phyloP scores from a whole-genome alignment of 2,329 filamentous ascomycete species.

The Aspergillus floridensis region DNA sequence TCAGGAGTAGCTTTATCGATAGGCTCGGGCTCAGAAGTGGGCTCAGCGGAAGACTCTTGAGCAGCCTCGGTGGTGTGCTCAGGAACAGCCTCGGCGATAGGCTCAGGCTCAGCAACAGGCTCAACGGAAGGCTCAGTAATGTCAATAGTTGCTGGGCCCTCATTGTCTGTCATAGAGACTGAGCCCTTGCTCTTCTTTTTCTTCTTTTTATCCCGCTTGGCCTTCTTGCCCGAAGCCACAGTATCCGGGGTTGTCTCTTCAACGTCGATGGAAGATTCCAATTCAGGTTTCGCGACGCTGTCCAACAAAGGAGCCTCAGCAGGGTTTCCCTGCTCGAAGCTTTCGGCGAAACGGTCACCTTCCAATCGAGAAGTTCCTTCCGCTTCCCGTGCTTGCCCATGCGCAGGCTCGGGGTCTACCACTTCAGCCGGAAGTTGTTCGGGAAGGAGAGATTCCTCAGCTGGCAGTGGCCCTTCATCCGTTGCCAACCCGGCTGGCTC shows the following conservation, averaged over 20 bases:
- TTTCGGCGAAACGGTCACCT: background rate
- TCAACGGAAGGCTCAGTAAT: background rate
- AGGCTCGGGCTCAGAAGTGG: background rate
- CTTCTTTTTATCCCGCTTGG: conserved; percentile 27
- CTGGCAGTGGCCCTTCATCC: background rate
- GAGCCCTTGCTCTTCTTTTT: conserved; percentile 18
- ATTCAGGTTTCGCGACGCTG: conserved; percentile 4
- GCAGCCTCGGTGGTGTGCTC: background rate
- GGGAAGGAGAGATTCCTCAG: background rate
- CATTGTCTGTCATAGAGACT: conserved; percentile 7
- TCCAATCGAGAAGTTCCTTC: background rate
- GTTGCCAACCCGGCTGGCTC: background rate
- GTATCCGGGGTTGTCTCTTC: conserved; percentile 13
- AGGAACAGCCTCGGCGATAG: conserved; percentile 1
- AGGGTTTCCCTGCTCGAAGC: background rate
- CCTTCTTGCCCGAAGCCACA: conserved; percentile 20
- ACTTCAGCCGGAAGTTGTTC: background rate
- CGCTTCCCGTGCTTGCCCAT: background rate
- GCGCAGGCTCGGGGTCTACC: background rate
- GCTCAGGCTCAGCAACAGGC: background rate
- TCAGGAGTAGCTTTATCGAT: background rate
- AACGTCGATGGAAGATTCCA: background rate
- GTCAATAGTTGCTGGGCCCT: background rate
- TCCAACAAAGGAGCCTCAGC: background rate
- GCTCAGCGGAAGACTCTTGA: background rate